Percentiles rank a stretch among this genome's conserved stretches.
Conservation (phyloP, 73 alveolate genomes). For the Blepharisma stoltei region DNA sequence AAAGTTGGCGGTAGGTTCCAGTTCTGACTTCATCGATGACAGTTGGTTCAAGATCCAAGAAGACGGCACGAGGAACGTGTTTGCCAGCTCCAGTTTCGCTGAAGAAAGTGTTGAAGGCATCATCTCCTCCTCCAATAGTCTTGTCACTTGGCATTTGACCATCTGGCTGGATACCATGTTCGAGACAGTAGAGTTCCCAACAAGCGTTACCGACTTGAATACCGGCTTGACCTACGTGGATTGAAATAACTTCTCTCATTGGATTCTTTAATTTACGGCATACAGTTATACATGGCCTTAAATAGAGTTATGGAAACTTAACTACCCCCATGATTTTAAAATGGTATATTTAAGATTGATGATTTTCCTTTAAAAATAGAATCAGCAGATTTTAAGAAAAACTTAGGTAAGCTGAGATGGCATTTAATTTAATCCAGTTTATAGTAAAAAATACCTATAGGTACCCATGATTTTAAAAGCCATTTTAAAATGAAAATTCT, state of each 20-base stretch:
- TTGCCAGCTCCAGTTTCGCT: constrained; percentile 97
- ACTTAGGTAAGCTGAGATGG: too few relatives aligned
- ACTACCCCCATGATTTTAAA: too few relatives aligned
- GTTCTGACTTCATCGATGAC: constrained; percentile 92
- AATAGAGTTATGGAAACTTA: too few relatives aligned
- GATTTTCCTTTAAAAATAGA: too few relatives aligned
- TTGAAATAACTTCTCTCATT: constrained; percentile 43
- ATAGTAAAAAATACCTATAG: too few relatives aligned
- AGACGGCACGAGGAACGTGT: constrained; percentile 97
- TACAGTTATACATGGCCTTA: too few relatives aligned
- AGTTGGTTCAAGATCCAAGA: constrained; percentile 96
- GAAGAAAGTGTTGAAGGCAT: constrained; percentile 97
- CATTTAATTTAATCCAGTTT: too few relatives aligned
- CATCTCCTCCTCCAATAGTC: constrained; percentile 95
- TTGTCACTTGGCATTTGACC: constrained; percentile 87
- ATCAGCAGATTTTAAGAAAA: too few relatives aligned
- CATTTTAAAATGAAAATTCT: too few relatives aligned
- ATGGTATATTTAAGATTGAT: too few relatives aligned
- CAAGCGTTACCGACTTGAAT: constrained; percentile 45
- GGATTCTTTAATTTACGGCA: too few relatives aligned
- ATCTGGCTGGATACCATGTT: constrained; percentile 38
- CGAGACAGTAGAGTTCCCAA: constrained; percentile 41
- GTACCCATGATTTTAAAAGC: too few relatives aligned
- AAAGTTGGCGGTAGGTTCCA: constrained; percentile 80
- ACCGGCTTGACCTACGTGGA: constrained; percentile 51